A percentile compares a stretch with the other conserved stretches of the same genome.
Evolutionary conservation across 2,329 filamentous ascomycete genomes (phyloP).

Genomic region (Fusarium sp.): DNA sequence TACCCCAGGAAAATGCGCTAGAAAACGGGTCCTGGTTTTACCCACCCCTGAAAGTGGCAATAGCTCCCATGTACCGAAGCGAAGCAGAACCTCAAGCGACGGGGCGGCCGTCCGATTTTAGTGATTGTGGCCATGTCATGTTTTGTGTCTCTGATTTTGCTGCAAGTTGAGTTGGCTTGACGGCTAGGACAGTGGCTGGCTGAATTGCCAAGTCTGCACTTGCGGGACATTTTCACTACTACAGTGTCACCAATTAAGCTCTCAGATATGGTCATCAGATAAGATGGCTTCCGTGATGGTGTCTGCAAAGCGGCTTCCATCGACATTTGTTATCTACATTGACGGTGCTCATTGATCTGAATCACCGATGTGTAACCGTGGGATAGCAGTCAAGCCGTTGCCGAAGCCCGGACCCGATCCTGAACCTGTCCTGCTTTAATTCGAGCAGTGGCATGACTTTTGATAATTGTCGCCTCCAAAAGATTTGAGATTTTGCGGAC

Average conservation of each 20-base stretch:
- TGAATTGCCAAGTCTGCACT: constrained; percentile 23
- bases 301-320: neutral
- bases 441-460: constrained; percentile 29
- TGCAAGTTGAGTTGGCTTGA: constrained; percentile 16
- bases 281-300: constrained; percentile 19
- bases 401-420: constrained; percentile 26
- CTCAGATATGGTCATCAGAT: constrained; percentile 18
- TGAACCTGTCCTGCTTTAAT: constrained; percentile 6
- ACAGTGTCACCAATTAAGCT: constrained; percentile 9
- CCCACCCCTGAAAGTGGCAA: constrained; percentile 41
- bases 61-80: constrained; percentile 14
- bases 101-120: constrained; percentile 30
- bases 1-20: constrained; percentile 41
- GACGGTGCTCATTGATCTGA: neutral
- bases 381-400: neutral
- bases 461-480: constrained; percentile 8
- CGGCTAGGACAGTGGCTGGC: constrained; percentile 26
- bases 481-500: constrained; percentile 8
- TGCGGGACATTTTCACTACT: constrained; percentile 6
- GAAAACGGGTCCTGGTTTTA: constrained; percentile 38
- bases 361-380: constrained; percentile 8
- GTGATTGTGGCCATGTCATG: constrained; percentile 6
- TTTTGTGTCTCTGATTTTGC: neutral
- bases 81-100: constrained; percentile 14
- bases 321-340: neutral